Evolutionary conservation across 768 basidiomycete species (phyloP), one percentile per base, ranked within the genome.

Genomic region (Tulasnella sp.): DNA sequence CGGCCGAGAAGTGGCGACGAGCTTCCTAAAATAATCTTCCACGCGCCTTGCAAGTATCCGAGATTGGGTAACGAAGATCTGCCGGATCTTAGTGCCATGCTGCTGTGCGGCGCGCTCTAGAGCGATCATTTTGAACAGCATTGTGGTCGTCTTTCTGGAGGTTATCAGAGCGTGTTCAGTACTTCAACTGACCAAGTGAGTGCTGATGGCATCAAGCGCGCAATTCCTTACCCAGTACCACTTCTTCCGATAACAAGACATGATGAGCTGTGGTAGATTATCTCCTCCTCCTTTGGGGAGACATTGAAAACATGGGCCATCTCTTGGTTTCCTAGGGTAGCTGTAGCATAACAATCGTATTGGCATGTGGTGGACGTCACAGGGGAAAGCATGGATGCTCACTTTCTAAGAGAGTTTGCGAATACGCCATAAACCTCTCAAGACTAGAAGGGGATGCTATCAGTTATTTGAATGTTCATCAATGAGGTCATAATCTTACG

Each of bases 111-210:
- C 51, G 11, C 23, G 43, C n/a, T 63, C 62, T 19, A 62, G 23
- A 4, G 21, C 43, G 10, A 63, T 26, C 48, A 63, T 50, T n/a
- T 53, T 53, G 60, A 61, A 63, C 15, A 63, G 38, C 61, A 63
- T 63, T 9, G 63, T 63, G 1, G 62, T 63, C 4, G 62, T 63
- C 54, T 63, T 63, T 2, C 62, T 56, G n/a, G n/a, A n/a, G n/a
- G n/a, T n/a, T n/a, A n/a, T n/a, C n/a, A n/a, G n/a, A n/a, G n/a
- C n/a, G n/a, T n/a, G n/a, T n/a, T n/a, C n/a, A n/a, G n/a, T n/a
- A n/a, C n/a, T n/a, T n/a, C n/a, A n/a, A n/a, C n/a, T n/a, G n/a
- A n/a, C n/a, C n/a, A n/a, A n/a, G n/a, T n/a, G n/a, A n/a, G n/a
- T n/a, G n/a, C n/a, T n/a, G n/a, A n/a, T n/a, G n/a, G n/a, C n/a